Base-by-base conservation (phyloP, 2,329 filamentous ascomycete species). In the Eurotiales sp. region DNA sequence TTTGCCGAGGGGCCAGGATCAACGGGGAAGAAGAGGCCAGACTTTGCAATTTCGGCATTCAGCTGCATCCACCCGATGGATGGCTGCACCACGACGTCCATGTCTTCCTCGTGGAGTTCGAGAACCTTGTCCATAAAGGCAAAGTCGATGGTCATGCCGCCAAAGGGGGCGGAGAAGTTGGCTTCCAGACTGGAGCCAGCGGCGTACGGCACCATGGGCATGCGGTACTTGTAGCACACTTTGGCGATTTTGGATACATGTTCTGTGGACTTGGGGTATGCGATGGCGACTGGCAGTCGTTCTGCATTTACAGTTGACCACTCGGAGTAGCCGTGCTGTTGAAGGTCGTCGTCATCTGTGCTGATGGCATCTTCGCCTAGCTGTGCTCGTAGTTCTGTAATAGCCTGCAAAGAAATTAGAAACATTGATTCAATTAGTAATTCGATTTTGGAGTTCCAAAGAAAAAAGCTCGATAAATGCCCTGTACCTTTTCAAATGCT, bases 41-140 rank as follows among this genome's bases (percentile, higher is more conserved):
- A 85, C 34, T 81, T 77, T 68, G 86, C 82, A 62, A 87, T 83
- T 44, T 83, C 77, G 57, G 86, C 83, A 61, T 96, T 96, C 52
- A 96, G 73, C 47, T 87, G 83, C 79, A 95, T 90, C 90, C 90
- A 96, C n/a, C 87, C 86, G 8, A 96, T 85, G 6, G 87, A 88
- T 3, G 91, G 91, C 67, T 96, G 91, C 3, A 96, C 90, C 4
- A 95, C 88, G 45, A 96, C 79, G 61, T 96, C 91, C 87, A 96
- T 90, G 66, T 96, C 91, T 3, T 88, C 86, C 59, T 87, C 85
- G 66, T 95, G 87, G 51, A 96, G 77, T 49, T 84, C 77, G 25
- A 96, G 60, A 22, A 96, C 86, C 61, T 84, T 77, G 66, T 95
- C 86, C 91, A 96, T 96, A 62, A 82, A 83, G 1, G 83, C 82